Percentiles rank a stretch among this genome's conserved stretches.
These are phyloP conservation scores for Reticulascus tulasneorum DNA, from an alignment of 2,329 filamentous ascomycete species.

Conservation along the genomic window DNA sequence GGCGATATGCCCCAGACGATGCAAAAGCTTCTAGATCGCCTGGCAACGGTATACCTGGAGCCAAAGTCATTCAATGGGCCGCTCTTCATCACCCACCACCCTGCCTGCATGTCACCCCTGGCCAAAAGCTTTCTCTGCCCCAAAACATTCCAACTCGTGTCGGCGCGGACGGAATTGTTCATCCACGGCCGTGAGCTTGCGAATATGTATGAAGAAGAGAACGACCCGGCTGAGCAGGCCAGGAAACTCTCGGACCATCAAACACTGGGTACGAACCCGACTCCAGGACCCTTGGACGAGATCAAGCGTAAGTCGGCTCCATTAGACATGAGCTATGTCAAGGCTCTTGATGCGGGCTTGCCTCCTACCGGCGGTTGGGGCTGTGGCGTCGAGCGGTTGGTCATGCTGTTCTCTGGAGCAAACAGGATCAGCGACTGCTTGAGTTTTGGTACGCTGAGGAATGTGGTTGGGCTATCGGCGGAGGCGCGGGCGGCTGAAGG, in stretches of 20 bases:
- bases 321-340: constrained; percentile 77
- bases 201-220: constrained; percentile 98
- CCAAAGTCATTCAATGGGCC: constrained; percentile 63
- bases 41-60: constrained; percentile 75
- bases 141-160: constrained; percentile 64
- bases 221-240: constrained; percentile 81
- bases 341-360: constrained; percentile 80
- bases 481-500: too few species aligned
- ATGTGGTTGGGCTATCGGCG: constrained; percentile 53
- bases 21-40: constrained; percentile 72
- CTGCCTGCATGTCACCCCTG: constrained; percentile 84
- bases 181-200: constrained; percentile 76
- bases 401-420: constrained; percentile 83
- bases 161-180: constrained; percentile 82
- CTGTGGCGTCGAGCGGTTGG: constrained; percentile 83
- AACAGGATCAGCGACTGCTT: constrained; percentile 81
- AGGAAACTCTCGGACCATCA: constrained; percentile 68
- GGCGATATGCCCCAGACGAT: constrained; percentile 55
- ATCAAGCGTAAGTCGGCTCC: constrained; percentile 36
- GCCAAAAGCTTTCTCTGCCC: constrained; percentile 80
- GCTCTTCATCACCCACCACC: constrained; percentile 85
- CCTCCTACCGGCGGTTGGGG: constrained; percentile 98
- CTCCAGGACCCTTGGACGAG: constrained; percentile 10
- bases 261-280: constrained; percentile 27
- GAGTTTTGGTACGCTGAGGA: constrained; percentile 79